These are phyloP conservation scores for Rhinocladiella mackenziei DNA, from an alignment of 2,329 filamentous ascomycete species.

Conservation along the genomic window DNA sequence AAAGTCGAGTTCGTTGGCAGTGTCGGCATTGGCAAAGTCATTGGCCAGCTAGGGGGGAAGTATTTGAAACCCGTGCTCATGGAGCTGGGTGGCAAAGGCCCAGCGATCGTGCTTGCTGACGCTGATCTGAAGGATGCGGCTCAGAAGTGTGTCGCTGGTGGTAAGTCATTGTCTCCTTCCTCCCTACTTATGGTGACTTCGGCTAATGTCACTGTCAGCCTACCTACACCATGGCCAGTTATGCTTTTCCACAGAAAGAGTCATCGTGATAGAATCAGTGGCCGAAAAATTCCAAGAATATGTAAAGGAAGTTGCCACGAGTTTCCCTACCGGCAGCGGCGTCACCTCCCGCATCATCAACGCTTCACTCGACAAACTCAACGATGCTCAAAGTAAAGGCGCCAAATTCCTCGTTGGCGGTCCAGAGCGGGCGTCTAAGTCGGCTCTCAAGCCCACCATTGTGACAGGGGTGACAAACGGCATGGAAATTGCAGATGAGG, in stretches of 20 bases:
- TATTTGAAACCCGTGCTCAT: conserved; percentile 85
- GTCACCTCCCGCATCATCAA: conserved; percentile 1
- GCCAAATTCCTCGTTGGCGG: conserved; percentile 52
- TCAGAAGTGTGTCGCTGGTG: conserved; percentile 7
- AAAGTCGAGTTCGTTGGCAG: conserved; percentile 80
- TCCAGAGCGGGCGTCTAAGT: conserved; percentile 35
- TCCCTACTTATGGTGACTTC: neutral
- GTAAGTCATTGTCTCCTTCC: neutral
- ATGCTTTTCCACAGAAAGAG: conserved; percentile 79
- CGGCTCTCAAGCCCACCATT: conserved; percentile 60
- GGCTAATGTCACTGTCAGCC: neutral
- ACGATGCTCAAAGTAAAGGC: conserved; percentile 11
- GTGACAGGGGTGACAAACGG: conserved; percentile 61
- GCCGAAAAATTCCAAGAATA: conserved; percentile 51
- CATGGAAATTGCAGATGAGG: conserved; percentile 71
- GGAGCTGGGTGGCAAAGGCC: conserved; percentile 85
- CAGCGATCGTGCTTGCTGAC: conserved; percentile 73
- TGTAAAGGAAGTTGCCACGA: conserved; percentile 36
- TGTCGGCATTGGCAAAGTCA: conserved; percentile 65
- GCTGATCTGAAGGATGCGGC: conserved; percentile 72
- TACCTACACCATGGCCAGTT: conserved; percentile 61
- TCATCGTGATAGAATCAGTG: conserved; percentile 58
- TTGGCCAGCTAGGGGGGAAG: conserved; percentile 66
- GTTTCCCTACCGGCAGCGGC: neutral
- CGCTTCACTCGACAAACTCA: conserved; percentile 1